A percentile compares a stretch with the other conserved stretches of the same genome.
These are phyloP conservation scores for Leptographium procerum DNA, from an alignment of 2,329 filamentous ascomycete genomes.

Conservation along the genomic window DNA sequence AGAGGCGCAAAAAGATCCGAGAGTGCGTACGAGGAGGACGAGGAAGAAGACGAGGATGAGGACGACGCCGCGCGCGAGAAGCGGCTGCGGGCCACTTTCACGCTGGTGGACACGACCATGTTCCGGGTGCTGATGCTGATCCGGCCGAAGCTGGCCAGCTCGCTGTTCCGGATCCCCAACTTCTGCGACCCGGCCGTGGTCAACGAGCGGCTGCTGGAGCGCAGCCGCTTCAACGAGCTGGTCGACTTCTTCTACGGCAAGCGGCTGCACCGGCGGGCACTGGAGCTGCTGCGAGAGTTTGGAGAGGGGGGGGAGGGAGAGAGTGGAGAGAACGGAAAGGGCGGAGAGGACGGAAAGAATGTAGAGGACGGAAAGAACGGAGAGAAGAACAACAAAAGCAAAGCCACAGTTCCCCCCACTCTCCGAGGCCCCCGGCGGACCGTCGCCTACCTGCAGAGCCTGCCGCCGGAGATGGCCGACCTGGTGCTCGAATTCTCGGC, in stretches of 20 bases:
- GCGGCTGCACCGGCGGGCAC: slow-evolving; percentile 75
- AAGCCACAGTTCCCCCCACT: slow-evolving; percentile 19
- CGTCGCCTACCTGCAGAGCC: slow-evolving; percentile 77
- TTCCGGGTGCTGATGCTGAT: slow-evolving; percentile 95
- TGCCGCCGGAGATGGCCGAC: slow-evolving; percentile 80
- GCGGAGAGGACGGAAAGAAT: slow-evolving; percentile 20
- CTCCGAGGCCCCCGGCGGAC: slow-evolving; percentile 77
- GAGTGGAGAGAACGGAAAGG: slow-evolving; percentile 23
- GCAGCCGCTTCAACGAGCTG: slow-evolving; percentile 78
- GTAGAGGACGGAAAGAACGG: neutral
- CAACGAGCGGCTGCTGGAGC: slow-evolving; percentile 82
- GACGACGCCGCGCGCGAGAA: slow-evolving; percentile 53
- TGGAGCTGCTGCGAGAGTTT: slow-evolving; percentile 73
- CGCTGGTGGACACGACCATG: slow-evolving; percentile 82
- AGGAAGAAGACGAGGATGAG: slow-evolving; percentile 22
- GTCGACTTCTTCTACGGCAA: slow-evolving; percentile 98
- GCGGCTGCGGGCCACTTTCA: slow-evolving; percentile 65
- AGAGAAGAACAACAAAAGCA: neutral
- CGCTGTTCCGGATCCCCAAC: slow-evolving; percentile 89
- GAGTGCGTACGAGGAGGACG: neutral
- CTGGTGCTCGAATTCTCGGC: slow-evolving; percentile 83
- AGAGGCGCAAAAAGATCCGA: no score
- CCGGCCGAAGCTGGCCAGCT: slow-evolving; percentile 70
- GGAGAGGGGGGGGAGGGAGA: slow-evolving; percentile 48
- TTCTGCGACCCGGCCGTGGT: slow-evolving; percentile 96